Conservation (phyloP, 306 rosid species). For the Clitoria ternatea region DNA sequence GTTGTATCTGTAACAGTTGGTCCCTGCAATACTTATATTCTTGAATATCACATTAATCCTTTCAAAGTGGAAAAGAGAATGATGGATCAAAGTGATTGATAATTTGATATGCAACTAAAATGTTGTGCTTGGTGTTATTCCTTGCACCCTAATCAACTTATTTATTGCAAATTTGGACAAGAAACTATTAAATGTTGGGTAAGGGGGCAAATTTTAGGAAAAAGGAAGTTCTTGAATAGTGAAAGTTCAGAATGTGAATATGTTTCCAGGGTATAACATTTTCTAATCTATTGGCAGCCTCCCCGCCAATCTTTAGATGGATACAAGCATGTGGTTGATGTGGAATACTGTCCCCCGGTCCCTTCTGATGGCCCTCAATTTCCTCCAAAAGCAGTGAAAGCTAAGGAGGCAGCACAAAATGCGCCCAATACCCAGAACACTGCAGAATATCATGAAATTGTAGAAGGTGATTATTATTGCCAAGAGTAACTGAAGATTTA, state of each 20-base stretch:
- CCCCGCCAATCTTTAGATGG: slow-evolving; percentile 83
- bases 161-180: not conserved
- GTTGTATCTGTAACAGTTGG: not conserved
- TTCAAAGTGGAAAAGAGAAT: not conserved
- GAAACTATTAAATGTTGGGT: not conserved
- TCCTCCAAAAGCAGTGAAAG: slow-evolving; percentile 76
- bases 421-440: slow-evolving; percentile 60
- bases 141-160: not conserved
- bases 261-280: slow-evolving; percentile 21
- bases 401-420: slow-evolving; percentile 90
- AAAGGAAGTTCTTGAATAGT: slow-evolving; percentile 5
- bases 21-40: not conserved
- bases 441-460: slow-evolving; percentile 80
- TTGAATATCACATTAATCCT: not conserved
- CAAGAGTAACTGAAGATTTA: slow-evolving; percentile 10
- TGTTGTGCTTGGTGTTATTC: not conserved
- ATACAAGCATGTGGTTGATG: slow-evolving; percentile 87
- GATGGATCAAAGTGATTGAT: not conserved
- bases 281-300: slow-evolving; percentile 49
- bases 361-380: slow-evolving; percentile 75
- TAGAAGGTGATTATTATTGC: slow-evolving; percentile 60
- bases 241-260: not conserved
- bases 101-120: not conserved
- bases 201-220: not conserved
- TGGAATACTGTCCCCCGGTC: slow-evolving; percentile 68